Evolutionary conservation across 2,329 filamentous ascomycete species (phyloP), one percentile per base, ranked within the genome.

Genomic region (Cordyceps militaris): DNA sequence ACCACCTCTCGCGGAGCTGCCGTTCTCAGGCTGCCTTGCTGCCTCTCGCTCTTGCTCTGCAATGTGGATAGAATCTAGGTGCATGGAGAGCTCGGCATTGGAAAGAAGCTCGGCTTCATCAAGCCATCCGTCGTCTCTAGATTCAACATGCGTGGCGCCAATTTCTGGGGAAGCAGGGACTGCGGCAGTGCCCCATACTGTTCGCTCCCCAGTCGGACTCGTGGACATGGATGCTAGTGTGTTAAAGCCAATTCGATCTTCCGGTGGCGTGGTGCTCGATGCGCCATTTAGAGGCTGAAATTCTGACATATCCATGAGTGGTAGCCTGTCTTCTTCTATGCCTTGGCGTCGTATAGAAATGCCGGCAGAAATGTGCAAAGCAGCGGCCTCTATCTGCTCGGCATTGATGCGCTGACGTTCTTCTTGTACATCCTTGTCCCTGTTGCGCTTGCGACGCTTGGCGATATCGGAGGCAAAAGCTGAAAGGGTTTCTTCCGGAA

Each of bases 131-230:
- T 97, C 92, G 61, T 91, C 84, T 10, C 55, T 58, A 4, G 60
- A 28, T 55, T 60, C 59, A 69, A 65, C 11, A n/a, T 54, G 59
- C 1, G 72, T 61, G 3, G 78, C 69, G 28, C 71, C 71, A 28
- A 84, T 65, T 11, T 81, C 79, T 2, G 85, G 83, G 3, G 83
- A 85, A 1, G 74, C 74, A 0, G 84, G 75, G 3, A 96, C 74
- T 0, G 81, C 84, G 3, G 82, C 79, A 0, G 93, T 97, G n/a
- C 93, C 93, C 93, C 93, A 97, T 0, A 97, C 90, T 0, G 93
- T 97, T 61, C 85, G 85, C 42, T 82, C 77, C 0, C 84, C 83
- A 7, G 84, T 86, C 0, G 92, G 91, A 61, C 89, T 95, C 1
- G 89, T 92, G 4, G 90, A 92, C 63, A 92, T 85, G 1, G 86